Percentiles rank a stretch among this genome's conserved stretches.
phyloP scores from a whole-genome alignment of 352 stramenopile species.

The Phytophthora syringae region DNA sequence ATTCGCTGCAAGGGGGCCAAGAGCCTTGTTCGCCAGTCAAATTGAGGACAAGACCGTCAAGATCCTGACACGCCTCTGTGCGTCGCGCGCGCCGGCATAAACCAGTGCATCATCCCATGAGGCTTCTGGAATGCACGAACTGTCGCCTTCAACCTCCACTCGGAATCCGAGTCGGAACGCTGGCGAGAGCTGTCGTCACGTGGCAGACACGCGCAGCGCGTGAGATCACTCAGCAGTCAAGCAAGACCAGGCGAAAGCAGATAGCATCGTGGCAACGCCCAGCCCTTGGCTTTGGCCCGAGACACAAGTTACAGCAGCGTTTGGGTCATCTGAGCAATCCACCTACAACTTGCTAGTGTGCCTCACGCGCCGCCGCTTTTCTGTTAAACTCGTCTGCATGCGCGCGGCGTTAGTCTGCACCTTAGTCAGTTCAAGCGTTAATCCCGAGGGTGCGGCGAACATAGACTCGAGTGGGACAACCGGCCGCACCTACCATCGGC shows the following conservation, averaged over 20 bases:
- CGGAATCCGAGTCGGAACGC: too few relatives aligned
- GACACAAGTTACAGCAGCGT: not conserved
- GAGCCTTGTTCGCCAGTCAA: slow-evolving; percentile 14
- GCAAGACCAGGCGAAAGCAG: slow-evolving; percentile 9
- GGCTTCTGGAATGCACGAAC: slow-evolving; percentile 17
- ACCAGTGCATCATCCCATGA: slow-evolving; percentile 9
- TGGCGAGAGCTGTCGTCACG: not conserved
- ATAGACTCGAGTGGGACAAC: slow-evolving; percentile 6
- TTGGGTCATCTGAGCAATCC: slow-evolving; percentile 27
- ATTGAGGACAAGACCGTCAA: slow-evolving; percentile 7
- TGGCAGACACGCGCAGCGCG: slow-evolving; percentile 24
- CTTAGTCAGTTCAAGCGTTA: slow-evolving; percentile 23
- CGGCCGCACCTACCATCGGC: not conserved
- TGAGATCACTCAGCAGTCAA: slow-evolving; percentile 16
- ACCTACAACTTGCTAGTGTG: slow-evolving; percentile 1
- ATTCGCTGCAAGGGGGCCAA: slow-evolving; percentile 1
- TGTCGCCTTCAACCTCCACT: not conserved
- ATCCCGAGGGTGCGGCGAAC: slow-evolving; percentile 18
- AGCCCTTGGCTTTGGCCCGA: slow-evolving; percentile 12
- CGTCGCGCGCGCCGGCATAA: slow-evolving; percentile 9
- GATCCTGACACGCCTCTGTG: slow-evolving; percentile 8
- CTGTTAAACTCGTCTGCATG: slow-evolving; percentile 27
- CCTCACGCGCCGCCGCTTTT: slow-evolving; percentile 10
- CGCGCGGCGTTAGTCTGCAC: slow-evolving; percentile 14
- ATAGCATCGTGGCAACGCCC: slow-evolving; percentile 4